Evolutionary conservation across 441 rosid genomes (phyloP), one percentile per base, ranked within the genome.

Genomic region (Pelargonium australe): DNA sequence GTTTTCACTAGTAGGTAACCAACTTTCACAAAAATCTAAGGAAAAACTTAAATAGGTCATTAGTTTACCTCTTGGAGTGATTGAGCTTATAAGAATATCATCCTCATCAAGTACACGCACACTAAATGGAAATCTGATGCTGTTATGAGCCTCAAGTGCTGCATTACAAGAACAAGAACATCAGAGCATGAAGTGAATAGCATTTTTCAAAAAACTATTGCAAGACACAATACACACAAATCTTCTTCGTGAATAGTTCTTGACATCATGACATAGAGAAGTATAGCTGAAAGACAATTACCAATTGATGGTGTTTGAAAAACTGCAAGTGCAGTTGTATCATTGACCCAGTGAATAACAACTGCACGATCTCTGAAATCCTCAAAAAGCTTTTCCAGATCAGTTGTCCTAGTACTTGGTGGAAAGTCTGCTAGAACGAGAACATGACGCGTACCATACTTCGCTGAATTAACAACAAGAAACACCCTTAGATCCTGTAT

Each of bases 251-350:
- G 51, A 31, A 31, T 31, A 4, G 37, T 31, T 31, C 37, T 31
- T 31, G 37, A 31, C 3, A 31, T 31, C 37, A 31, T 3, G 37
- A 31, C 37, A 31, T 31, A 31, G 37, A 31, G 37, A 31, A 66
- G 55, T 44, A 34, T 62, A 63, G 49, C 37, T 43, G 11, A 63
- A 41, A 44, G n/a, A 55, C 37, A 66, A 5, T 75, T 86, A 91
- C 98, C 97, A 23, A 75, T 66, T 58, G 91, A 79, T 17, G 97
- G 95, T 65, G 88, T 79, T 77, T 73, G 82, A 76, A 94, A 94
- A 62, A 94, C 98, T 63, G 96, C 97, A 78, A 91, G 90, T 9
- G 98, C 96, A n/a, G 81, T 72, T 69, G 96, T 94, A 73, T 94
- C 97, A 82, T 83, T 87, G 70, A 91, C 89, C 97, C 98, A 94